Conservation (phyloP, 805 yeast genomes). For the Candida coquimbonensis region DNA sequence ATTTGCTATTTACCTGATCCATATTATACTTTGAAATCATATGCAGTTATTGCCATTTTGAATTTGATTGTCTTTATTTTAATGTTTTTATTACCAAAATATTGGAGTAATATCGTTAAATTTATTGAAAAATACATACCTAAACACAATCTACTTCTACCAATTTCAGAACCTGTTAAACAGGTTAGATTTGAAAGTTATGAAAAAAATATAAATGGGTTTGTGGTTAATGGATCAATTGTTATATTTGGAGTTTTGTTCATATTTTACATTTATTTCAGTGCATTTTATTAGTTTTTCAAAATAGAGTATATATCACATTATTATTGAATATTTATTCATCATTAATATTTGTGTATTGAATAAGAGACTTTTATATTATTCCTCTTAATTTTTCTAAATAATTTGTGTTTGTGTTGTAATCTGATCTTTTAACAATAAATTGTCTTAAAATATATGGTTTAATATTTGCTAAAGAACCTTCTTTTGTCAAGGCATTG, state of each 20-base stretch:
- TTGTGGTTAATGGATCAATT: constrained; percentile 7
- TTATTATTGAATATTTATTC: not conserved
- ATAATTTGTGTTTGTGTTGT: constrained; percentile 37
- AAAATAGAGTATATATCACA: not conserved
- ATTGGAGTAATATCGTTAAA: constrained; percentile 17
- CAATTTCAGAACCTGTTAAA: constrained; percentile 15
- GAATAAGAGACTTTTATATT: constrained; percentile 6
- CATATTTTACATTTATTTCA: constrained; percentile 15
- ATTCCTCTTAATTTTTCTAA: constrained; percentile 20
- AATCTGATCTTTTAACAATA: constrained; percentile 64
- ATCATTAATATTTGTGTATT: no score
- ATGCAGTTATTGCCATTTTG: constrained; percentile 21
- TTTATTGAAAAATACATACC: not conserved
- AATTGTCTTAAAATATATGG: constrained; percentile 57
- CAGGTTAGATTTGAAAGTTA: not conserved
- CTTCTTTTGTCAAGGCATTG: constrained; percentile 73
- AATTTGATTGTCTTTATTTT: constrained; percentile 16
- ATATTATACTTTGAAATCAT: constrained; percentile 33
- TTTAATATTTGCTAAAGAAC: constrained; percentile 62
- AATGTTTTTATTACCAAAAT: constrained; percentile 23
- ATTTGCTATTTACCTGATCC: constrained; percentile 57
- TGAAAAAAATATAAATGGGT: constrained; percentile 10
- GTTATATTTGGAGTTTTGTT: constrained; percentile 10
- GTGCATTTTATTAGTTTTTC: constrained; percentile 9
- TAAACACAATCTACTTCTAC: constrained; percentile 8